phyloP scores from a whole-genome alignment of 2,329 filamentous ascomycete genomes.

The Colletotrichum spaethianum region DNA sequence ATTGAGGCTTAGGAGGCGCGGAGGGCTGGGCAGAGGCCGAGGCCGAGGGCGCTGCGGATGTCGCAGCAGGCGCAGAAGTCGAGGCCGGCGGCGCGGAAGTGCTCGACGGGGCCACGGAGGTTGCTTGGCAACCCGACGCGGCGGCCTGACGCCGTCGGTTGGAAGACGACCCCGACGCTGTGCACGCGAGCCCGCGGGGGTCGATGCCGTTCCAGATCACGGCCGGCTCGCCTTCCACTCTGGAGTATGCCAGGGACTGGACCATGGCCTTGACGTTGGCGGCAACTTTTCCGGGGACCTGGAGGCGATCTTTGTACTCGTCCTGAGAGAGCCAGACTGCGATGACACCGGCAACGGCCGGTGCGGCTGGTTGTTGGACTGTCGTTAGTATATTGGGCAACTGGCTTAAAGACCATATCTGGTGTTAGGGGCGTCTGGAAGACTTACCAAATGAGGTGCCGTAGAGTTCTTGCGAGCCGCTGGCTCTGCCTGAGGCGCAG shows the following conservation, averaged over 20 bases:
- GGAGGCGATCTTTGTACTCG: neutral
- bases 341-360: slow-evolving; percentile 22
- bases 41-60: neutral
- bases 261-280: slow-evolving; percentile 27
- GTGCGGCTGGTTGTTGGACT: neutral
- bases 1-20: slow-evolving; percentile 11
- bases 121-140: slow-evolving; percentile 9
- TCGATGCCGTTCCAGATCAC: slow-evolving; percentile 34
- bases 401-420: too few species aligned
- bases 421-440: too few species aligned
- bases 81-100: neutral
- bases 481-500: neutral
- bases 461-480: neutral
- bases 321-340: slow-evolving; percentile 33
- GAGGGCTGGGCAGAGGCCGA: neutral
- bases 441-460: slow-evolving; percentile 23
- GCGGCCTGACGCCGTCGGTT: slow-evolving; percentile 5
- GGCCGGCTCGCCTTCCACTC: neutral
- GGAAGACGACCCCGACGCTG: neutral
- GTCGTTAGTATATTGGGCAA: too few species aligned
- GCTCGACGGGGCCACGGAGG: slow-evolving; percentile 5
- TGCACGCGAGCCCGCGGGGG: slow-evolving; percentile 2
- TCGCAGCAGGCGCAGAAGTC: neutral
- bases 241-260: slow-evolving; percentile 13
- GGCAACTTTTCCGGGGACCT: slow-evolving; percentile 19